phyloP scores from a whole-genome alignment of 1,284 basidiomycete genomes.

The Schizopora paradoxa region DNA sequence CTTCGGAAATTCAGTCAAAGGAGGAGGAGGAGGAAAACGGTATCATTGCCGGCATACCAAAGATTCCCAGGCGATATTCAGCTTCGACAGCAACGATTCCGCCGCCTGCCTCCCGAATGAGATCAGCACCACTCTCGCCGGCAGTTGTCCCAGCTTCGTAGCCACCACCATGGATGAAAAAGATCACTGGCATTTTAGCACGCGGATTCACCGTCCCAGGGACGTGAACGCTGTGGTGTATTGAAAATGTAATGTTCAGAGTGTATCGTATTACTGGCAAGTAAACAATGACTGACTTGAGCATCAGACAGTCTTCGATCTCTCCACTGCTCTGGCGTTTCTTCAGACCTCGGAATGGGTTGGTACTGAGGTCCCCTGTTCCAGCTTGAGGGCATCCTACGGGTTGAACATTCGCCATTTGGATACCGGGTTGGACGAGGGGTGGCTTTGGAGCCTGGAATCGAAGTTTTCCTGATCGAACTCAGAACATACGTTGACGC shows the following conservation, averaged over 20 bases:
- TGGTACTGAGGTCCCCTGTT: constrained; percentile 3
- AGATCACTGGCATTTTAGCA: constrained; percentile 3
- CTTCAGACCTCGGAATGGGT: constrained; percentile 10
- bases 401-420: constrained; percentile 10
- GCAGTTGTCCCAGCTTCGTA: constrained; percentile 7
- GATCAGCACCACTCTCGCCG: constrained; percentile 3
- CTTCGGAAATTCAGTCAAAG: constrained; percentile 12
- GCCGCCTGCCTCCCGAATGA: constrained; percentile 1
- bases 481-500: background rate
- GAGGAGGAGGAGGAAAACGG: background rate
- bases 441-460: constrained; percentile 14
- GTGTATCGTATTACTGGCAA: too few relatives aligned
- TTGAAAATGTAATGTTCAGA: too few relatives aligned
- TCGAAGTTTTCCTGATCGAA: constrained; percentile 10
- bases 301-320: too few relatives aligned
- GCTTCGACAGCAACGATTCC: constrained; percentile 10
- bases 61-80: constrained; percentile 12
- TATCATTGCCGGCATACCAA: constrained; percentile 1
- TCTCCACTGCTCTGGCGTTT: too few relatives aligned
- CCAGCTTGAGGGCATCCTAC: constrained; percentile 6
- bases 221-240: constrained; percentile 1
- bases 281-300: too few relatives aligned
- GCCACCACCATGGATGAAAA: background rate
- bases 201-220: background rate
- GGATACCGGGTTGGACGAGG: constrained; percentile 6